Percentiles rank a stretch among this genome's conserved stretches.
Evolutionary conservation across 2,329 filamentous ascomycete species (phyloP).

Genomic region (Pseudogymnoascus sp.): DNA sequence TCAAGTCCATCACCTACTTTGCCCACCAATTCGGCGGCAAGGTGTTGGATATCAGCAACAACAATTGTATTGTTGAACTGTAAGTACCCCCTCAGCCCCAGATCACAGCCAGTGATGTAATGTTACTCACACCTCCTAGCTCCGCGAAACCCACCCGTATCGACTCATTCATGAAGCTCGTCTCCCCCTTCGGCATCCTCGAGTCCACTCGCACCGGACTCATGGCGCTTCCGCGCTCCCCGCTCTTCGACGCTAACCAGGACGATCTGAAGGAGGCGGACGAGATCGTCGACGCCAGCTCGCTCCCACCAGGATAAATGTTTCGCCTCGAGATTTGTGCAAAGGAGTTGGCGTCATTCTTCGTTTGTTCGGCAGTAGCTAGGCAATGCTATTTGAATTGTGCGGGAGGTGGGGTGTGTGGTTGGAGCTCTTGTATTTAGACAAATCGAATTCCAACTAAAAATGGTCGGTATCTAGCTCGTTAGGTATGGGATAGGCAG

Average conservation of each 20-base stretch:
- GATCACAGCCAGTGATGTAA: not conserved
- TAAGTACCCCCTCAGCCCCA: conserved; percentile 40
- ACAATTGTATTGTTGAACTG: conserved; percentile 97
- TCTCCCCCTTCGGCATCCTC: conserved; percentile 88
- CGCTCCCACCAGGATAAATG: conserved; percentile 76
- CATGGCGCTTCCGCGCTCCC: conserved; percentile 92
- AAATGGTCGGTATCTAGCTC: not conserved
- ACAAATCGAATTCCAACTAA: not conserved
- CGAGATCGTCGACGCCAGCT: conserved; percentile 89
- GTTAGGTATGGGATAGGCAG: conserved; percentile 4
- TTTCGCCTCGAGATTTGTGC: not conserved
- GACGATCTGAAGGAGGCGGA: conserved; percentile 76
- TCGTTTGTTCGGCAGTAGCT: conserved; percentile 2
- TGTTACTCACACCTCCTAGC: conserved; percentile 35
- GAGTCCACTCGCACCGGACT: conserved; percentile 93
- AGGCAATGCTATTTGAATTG: not conserved
- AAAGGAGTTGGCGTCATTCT: conserved; percentile 9
- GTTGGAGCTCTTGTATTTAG: conserved; percentile 3
- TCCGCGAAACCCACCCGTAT: conserved; percentile 91
- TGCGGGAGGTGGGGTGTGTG: not conserved
- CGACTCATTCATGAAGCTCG: conserved; percentile 94
- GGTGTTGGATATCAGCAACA: conserved; percentile 94
- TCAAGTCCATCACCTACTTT: conserved; percentile 92
- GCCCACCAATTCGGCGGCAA: conserved; percentile 97
- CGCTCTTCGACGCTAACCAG: conserved; percentile 66